phyloP scores from a whole-genome alignment of 768 basidiomycete genomes.

The Steccherinum ochraceum region DNA sequence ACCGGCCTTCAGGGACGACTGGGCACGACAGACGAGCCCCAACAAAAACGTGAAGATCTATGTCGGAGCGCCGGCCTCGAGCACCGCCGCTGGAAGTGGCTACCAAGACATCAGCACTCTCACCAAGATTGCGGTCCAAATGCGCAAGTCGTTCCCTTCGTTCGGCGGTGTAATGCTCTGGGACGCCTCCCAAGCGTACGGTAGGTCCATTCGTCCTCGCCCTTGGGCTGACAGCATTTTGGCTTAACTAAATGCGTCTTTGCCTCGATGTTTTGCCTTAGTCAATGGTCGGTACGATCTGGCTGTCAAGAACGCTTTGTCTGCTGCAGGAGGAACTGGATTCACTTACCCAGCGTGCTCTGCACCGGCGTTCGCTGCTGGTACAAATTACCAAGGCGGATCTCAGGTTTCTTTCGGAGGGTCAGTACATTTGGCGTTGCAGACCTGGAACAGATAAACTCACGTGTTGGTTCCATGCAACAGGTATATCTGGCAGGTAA shows the following conservation, averaged over 20 bases:
- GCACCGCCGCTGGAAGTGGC: slow-evolving; percentile 35
- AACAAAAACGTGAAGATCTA: slow-evolving; percentile 41
- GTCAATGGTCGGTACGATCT: slow-evolving; percentile 56
- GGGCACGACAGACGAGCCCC: slow-evolving; percentile 34
- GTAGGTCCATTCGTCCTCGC: slow-evolving; percentile 17
- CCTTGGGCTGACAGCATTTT: background rate
- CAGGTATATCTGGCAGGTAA: slow-evolving; percentile 62
- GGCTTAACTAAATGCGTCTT: background rate
- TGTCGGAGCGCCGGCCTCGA: slow-evolving; percentile 36
- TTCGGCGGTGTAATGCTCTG: slow-evolving; percentile 41
- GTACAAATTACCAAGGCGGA: slow-evolving; percentile 44
- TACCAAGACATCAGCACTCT: slow-evolving; percentile 29
- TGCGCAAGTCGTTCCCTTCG: slow-evolving; percentile 33
- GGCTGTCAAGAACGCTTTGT: slow-evolving; percentile 53
- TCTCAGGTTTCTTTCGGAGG: slow-evolving; percentile 49
- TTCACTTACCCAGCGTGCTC: slow-evolving; percentile 60
- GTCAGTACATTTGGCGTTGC: too few species aligned
- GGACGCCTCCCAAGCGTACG: slow-evolving; percentile 39
- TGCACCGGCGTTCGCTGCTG: slow-evolving; percentile 45
- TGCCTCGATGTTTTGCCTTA: slow-evolving; percentile 5
- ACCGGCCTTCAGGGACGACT: slow-evolving; percentile 38
- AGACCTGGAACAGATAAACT: background rate
- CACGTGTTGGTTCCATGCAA: too few species aligned
- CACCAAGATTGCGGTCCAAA: slow-evolving; percentile 25
- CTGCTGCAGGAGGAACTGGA: slow-evolving; percentile 59